phyloP scores from a whole-genome alignment of 179 eudicot species.

The Heliamphora pulchella region DNA sequence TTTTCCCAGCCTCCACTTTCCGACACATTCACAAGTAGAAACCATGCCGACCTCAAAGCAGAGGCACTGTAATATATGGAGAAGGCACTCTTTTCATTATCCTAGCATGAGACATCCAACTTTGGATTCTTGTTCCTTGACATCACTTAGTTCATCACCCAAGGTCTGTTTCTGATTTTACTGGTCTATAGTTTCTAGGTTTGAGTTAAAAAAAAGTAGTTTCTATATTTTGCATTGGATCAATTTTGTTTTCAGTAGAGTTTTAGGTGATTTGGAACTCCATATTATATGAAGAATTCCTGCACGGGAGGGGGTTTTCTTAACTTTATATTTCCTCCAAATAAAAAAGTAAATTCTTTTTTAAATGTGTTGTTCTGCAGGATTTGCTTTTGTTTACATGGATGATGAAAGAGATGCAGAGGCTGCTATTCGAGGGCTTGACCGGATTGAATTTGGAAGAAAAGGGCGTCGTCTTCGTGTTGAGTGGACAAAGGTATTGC shows the following conservation, averaged over 20 bases:
- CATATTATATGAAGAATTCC: constrained; percentile 10
- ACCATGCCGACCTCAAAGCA: constrained; percentile 46
- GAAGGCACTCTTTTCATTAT: constrained; percentile 55
- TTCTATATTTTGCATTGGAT: constrained; percentile 27
- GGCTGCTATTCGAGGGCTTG: constrained; percentile 73
- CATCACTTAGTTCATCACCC: constrained; percentile 51
- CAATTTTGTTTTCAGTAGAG: constrained; percentile 13
- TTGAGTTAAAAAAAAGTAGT: neutral
- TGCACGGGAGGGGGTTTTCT: constrained; percentile 1
- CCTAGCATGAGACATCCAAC: constrained; percentile 60
- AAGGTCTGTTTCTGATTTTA: constrained; percentile 84
- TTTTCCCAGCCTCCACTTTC: constrained; percentile 55
- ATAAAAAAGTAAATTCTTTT: neutral
- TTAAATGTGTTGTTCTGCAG: constrained; percentile 19
- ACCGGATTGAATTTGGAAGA: constrained; percentile 66
- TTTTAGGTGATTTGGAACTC: constrained; percentile 16
- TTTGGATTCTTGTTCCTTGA: constrained; percentile 70
- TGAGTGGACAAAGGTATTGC: constrained; percentile 78
- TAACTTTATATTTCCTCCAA: neutral
- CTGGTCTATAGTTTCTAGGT: constrained; percentile 42
- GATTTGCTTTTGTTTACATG: constrained; percentile 70
- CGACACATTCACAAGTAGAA: constrained; percentile 42
- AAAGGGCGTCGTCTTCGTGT: constrained; percentile 86
- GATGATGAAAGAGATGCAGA: constrained; percentile 76
- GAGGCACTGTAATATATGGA: constrained; percentile 52